A percentile compares a stretch with the other conserved stretches of the same genome.
phyloP scores from a whole-genome alignment of 2,329 filamentous ascomycete species.

The Pseudonectria buxi region DNA sequence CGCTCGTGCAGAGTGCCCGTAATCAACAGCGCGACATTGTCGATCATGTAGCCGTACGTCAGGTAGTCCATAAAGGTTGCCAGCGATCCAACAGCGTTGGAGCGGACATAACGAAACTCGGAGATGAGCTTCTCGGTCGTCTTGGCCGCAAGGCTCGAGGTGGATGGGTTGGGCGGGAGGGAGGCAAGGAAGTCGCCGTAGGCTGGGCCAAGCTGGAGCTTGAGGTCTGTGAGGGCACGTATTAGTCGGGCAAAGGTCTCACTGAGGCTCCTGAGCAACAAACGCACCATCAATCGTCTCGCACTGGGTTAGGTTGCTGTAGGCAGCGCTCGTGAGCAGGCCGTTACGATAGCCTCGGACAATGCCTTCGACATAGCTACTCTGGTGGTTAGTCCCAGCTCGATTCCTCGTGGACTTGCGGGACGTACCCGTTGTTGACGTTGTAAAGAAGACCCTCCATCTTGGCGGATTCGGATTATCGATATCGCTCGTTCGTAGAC shows the following conservation, averaged over 20 bases:
- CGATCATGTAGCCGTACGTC: constrained; percentile 99
- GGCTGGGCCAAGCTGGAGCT: constrained; percentile 90
- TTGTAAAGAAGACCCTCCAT: constrained; percentile 97
- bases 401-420: constrained; percentile 5
- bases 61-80: constrained; percentile 97
- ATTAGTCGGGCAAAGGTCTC: constrained; percentile 7
- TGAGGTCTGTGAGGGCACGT: constrained; percentile 62
- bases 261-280: neutral
- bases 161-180: constrained; percentile 93
- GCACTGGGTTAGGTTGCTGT: constrained; percentile 94
- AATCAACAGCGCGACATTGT: constrained; percentile 96
- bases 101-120: constrained; percentile 93
- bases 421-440: constrained; percentile 75
- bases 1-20: constrained; percentile 96
- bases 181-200: constrained; percentile 96
- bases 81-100: constrained; percentile 84
- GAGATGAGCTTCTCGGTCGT: constrained; percentile 97
- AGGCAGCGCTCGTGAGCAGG: constrained; percentile 83
- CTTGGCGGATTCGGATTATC: constrained; percentile 17
- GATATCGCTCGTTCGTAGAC: constrained; percentile 2
- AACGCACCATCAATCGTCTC: constrained; percentile 86
- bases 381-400: constrained; percentile 14
- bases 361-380: constrained; percentile 92
- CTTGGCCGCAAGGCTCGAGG: constrained; percentile 87
- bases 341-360: constrained; percentile 94